These are phyloP conservation scores for Globisporangium cystogenes DNA, from an alignment of 352 stramenopile species.

Conservation along the genomic window DNA sequence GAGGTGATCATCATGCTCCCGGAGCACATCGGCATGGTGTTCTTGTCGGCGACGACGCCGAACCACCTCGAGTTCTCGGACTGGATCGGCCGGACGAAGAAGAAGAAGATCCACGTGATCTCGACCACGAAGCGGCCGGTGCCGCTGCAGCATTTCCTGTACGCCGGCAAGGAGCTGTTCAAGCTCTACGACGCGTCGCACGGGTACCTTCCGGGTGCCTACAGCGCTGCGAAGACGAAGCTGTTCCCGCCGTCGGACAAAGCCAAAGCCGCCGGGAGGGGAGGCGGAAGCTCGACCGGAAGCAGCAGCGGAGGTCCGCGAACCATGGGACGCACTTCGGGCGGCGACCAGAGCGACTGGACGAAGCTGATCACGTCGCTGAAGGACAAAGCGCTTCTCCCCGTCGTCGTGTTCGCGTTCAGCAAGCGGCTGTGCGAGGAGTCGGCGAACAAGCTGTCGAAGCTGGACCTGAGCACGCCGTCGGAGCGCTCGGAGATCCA, in stretches of 20 bases:
- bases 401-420: constrained; percentile 94
- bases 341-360: constrained; percentile 80
- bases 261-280: constrained; percentile 23
- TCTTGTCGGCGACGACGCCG: constrained; percentile 97
- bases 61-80: constrained; percentile 99
- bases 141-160: constrained; percentile 95
- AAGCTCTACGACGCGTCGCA: constrained; percentile 61
- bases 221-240: constrained; percentile 60
- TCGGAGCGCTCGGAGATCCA: constrained; percentile 83
- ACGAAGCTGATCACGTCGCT: constrained; percentile 84
- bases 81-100: constrained; percentile 98
- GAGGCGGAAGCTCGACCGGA: constrained; percentile 19
- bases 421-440: constrained; percentile 85
- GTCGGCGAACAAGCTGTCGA: constrained; percentile 67
- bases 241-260: constrained; percentile 56
- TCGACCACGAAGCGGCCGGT: constrained; percentile 96
- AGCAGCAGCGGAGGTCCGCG: constrained; percentile 22
- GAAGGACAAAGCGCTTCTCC: constrained; percentile 90
- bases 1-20: constrained; percentile 98
- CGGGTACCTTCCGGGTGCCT: constrained; percentile 49
- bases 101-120: constrained; percentile 96
- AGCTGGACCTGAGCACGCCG: constrained; percentile 63
- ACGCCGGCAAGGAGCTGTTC: constrained; percentile 92
- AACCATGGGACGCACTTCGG: constrained; percentile 54
- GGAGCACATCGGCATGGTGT: constrained; percentile 96